Conservation (phyloP, 306 rosid genomes). For the Luffa acutangula region DNA sequence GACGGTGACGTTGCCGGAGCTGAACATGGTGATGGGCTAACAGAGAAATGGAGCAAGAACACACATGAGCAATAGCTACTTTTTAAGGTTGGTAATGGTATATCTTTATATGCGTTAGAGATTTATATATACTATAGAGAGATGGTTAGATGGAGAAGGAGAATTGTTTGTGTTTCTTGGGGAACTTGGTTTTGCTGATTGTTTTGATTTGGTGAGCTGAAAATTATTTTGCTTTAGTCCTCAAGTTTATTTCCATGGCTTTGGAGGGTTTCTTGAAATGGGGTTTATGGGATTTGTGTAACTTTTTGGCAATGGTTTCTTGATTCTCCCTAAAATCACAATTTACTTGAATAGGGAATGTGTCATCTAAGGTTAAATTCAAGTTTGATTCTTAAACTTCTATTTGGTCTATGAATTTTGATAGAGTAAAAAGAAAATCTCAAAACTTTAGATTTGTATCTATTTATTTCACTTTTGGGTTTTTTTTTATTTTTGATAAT, state of each 20-base stretch:
- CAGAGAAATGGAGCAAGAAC: background rate
- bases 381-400: too few relatives aligned
- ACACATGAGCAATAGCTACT: background rate
- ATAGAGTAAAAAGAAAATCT: too few relatives aligned
- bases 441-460: too few relatives aligned
- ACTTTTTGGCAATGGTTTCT: background rate
- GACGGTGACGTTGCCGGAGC: slow-evolving; percentile 12
- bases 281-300: background rate
- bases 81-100: background rate
- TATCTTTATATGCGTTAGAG: background rate
- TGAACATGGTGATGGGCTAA: background rate
- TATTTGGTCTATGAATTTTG: too few relatives aligned
- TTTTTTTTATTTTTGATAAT: too few relatives aligned
- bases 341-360: background rate
- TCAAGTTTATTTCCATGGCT: background rate
- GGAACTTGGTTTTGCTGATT: slow-evolving; percentile 31
- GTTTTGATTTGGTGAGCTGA: slow-evolving; percentile 81
- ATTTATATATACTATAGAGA: background rate
- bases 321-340: background rate
- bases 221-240: slow-evolving; percentile 9
- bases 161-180: slow-evolving; percentile 42
- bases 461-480: too few relatives aligned
- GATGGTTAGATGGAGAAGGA: background rate
- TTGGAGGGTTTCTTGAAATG: background rate
- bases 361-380: background rate